Evolutionary conservation across 2,329 filamentous ascomycete species (phyloP), one percentile per base, ranked within the genome.

Genomic region (Colletotrichum kahawae): DNA sequence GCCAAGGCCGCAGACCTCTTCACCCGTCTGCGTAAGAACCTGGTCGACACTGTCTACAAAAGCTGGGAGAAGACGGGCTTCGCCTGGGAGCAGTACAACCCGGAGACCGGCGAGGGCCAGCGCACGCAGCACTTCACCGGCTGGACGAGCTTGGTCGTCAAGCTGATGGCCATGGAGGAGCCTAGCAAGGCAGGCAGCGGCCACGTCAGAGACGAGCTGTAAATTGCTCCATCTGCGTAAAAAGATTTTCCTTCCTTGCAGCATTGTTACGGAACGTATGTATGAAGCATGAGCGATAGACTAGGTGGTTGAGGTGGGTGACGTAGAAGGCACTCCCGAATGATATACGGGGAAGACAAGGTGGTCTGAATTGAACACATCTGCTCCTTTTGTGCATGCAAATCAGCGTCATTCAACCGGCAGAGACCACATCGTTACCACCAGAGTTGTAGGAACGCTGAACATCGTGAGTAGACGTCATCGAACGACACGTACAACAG

Each of bases 21-120:
- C 86, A 92, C 87, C 18, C 87, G 90, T 36, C 90, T 98, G 63
- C 92, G 97, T 70, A 91, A 90, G 83, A 98, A 98, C 82, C 86
- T 99, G 14, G 94, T 98, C 60, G 90, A 95, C 67, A 98, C 96
- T 2, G 94, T 98, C 16, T 98, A 94, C 87, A 90, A 93, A 73
- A 93, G 93, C 82, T 99, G 96, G 96, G 88, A 93, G 82, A 92
- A 95, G 81, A 98, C 97, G 0, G 96, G 96, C 21, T 98, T 98
- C 82, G 97, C 96, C 0, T 99, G 96, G 96, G 97, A 99, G 85
- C 97, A 99, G 86, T 99, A 98, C 84, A 95, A 98, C 83, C 95
- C 96, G 0, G 95, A 98, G 80, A 98, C 95, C 5, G 97, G 97
- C 60, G 91, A 91, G 68, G 97, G 97, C n/a, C 96, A 98, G 88